Base-by-base conservation (phyloP, 2,329 filamentous ascomycete species). In the Didymella arachidicola region DNA sequence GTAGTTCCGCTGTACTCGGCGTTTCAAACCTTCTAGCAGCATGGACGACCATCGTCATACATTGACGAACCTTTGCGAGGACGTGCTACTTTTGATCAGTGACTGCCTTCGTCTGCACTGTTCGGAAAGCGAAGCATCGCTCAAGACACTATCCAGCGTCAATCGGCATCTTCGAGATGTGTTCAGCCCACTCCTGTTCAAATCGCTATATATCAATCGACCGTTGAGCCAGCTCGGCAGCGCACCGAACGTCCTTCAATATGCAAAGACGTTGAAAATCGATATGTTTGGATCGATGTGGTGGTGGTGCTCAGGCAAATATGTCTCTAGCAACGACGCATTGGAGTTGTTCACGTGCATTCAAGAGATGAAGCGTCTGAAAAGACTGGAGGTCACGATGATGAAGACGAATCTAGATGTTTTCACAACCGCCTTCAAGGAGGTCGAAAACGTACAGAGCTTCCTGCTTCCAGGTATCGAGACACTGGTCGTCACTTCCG, bases 211-310 rank as follows among this genome's bases (percentile, higher is more conserved):
- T 41, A 59, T 68, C 60, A 62, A 57, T 5, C 53, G 49, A 18
- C 65, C 64, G 2, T 36, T 68, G 44, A 60, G 58, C 48, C 45
- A 60, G 18, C 63, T 67, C n/a, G 47, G 41, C 11, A 45, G 30
- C 6, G 38, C 49, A 2, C 43, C 57, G 19, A 30, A 58, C 2
- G n/a, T 39, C 22, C 32, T 22, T 18, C 50, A 26, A 32, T 43
- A 68, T 43, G 57, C 59, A 4, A 56, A 32, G 11, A 60, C 32
- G 8, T 49, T 63, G 11, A 65, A 62, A 16, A 51, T 66, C 27
- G 62, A 68, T 44, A 66, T 66, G 59, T 63, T 62, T 19, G 65
- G 61, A 8, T 63, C 53, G 10, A 51, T 63, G 48, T 66, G 63
- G 62, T 66, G 63, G 60, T 68, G 62, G 62, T 62, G 60, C 30